Base-by-base conservation (phyloP, 331 rosid species). In the Malus hybrid region DNA sequence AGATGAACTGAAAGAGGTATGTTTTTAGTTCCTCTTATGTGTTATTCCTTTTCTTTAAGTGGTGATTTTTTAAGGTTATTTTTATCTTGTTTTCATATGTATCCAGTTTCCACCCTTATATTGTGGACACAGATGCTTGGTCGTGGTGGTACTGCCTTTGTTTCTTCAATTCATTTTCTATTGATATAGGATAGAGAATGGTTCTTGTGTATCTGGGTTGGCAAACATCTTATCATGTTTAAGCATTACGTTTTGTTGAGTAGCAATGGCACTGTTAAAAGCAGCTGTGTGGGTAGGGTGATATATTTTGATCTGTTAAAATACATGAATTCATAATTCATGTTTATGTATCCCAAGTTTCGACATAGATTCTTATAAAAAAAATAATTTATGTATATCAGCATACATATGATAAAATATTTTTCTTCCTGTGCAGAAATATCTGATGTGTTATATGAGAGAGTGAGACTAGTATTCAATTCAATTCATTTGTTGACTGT, bases 1-100 rank as follows among this genome's bases (percentile, higher is more conserved):
- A 74, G 88, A 87, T 73, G 97, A 89, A 83, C 80, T 93, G 73
- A 81, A 83, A 85, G 86, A 87, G 71, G 98, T 93, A 81, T 3
- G 84, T 54, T 28, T 71, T 79, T 52, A 75, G 65, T 39, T 66
- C 80, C 8, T 64, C 3, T 48, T 24, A 6, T 79, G 31, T 79
- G 33, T 65, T 69, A 55, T 52, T 52, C 19, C 15, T 57, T 70
- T 42, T 77, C 39, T 66, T 19, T 54, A 24, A 34, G 12, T 62
- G 55, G 44, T 61, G 76, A 36, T 39, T 67, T 79, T 16, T 1
- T 65, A 27, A 4, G 68, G 65, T 71, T 3, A 3, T 31, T 70
- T 42, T 10, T 67, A 12, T 28, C 22, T 63, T 56, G 2, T 33
- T 56, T 4, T 59, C 31, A 34, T 42, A 20, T 33, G 12, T 39